A percentile compares a stretch with the other conserved stretches of the same genome.
These are phyloP conservation scores for Geranium rotundifolium DNA, from an alignment of 345 rosid genomes.

Conservation along the genomic window DNA sequence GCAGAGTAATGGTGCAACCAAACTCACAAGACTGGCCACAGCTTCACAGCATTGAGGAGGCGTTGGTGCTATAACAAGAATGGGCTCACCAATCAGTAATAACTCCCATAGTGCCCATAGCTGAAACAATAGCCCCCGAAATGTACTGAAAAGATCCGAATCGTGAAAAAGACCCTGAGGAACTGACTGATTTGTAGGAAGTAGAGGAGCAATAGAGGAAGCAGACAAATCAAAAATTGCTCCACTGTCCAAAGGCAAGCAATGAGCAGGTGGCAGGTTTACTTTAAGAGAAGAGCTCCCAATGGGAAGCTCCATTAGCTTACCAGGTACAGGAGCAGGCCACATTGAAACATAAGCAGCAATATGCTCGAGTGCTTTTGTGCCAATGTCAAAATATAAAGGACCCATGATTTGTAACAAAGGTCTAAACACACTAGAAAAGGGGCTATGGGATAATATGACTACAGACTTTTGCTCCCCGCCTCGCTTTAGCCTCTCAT, in stretches of 20 bases:
- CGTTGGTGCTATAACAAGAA: slow-evolving; percentile 85
- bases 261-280: slow-evolving; percentile 80
- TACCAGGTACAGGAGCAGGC: slow-evolving; percentile 86
- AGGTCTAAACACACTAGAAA: slow-evolving; percentile 76
- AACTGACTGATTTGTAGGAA: slow-evolving; percentile 79
- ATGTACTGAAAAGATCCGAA: slow-evolving; percentile 79
- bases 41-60: slow-evolving; percentile 99
- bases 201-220: slow-evolving; percentile 83
- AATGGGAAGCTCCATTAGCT: slow-evolving; percentile 83
- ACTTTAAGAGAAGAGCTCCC: slow-evolving; percentile 84
- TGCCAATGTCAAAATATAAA: slow-evolving; percentile 73
- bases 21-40: slow-evolving; percentile 87
- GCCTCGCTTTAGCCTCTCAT: slow-evolving; percentile 86
- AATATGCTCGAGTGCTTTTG: slow-evolving; percentile 70
- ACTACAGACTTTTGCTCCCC: slow-evolving; percentile 96
- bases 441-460: slow-evolving; percentile 71
- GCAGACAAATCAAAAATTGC: slow-evolving; percentile 52
- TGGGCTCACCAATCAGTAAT: slow-evolving; percentile 84
- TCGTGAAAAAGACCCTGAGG: slow-evolving; percentile 98
- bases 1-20: slow-evolving; percentile 76
- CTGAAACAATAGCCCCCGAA: slow-evolving; percentile 71
- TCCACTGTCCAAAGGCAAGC: slow-evolving; percentile 68
- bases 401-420: slow-evolving; percentile 96
- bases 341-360: slow-evolving; percentile 80
- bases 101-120: slow-evolving; percentile 94